These are phyloP conservation scores for Albizia julibrissin DNA, from an alignment of 306 rosid species.

Conservation along the genomic window DNA sequence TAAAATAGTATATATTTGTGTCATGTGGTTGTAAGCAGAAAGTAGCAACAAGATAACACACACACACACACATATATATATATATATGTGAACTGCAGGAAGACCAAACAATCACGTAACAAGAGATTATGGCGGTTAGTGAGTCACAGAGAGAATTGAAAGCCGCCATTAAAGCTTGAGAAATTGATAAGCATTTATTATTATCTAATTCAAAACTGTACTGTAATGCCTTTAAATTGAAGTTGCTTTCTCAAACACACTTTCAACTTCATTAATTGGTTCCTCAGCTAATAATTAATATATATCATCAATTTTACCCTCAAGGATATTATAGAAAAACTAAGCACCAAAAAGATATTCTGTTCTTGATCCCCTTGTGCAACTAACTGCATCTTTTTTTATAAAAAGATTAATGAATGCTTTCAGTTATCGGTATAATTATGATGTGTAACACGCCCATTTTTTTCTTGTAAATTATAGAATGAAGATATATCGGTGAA, in stretches of 20 bases:
- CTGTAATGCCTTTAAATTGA: conserved; percentile 22
- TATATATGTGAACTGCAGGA: background rate
- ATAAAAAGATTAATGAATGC: background rate
- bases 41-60: conserved; percentile 25
- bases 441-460: background rate
- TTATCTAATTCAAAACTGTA: conserved; percentile 20
- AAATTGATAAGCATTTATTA: conserved; percentile 15
- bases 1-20: conserved; percentile 9
- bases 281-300: background rate
- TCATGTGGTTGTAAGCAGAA: conserved; percentile 4
- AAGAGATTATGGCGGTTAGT: conserved; percentile 31
- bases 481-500: background rate
- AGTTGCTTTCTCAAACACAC: conserved; percentile 34
- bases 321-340: conserved; percentile 34
- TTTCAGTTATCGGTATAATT: background rate
- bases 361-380: conserved; percentile 29
- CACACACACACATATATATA: background rate
- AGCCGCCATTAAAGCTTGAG: conserved; percentile 28
- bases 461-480: background rate
- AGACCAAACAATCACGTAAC: conserved; percentile 36
- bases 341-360: conserved; percentile 20
- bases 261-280: conserved; percentile 40
- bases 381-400: conserved; percentile 3
- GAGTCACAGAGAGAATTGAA: background rate
- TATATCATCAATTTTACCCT: conserved; percentile 29